Evolutionary conservation across 257 asterid genomes (phyloP).

Genomic region (Primulina tabacum): DNA sequence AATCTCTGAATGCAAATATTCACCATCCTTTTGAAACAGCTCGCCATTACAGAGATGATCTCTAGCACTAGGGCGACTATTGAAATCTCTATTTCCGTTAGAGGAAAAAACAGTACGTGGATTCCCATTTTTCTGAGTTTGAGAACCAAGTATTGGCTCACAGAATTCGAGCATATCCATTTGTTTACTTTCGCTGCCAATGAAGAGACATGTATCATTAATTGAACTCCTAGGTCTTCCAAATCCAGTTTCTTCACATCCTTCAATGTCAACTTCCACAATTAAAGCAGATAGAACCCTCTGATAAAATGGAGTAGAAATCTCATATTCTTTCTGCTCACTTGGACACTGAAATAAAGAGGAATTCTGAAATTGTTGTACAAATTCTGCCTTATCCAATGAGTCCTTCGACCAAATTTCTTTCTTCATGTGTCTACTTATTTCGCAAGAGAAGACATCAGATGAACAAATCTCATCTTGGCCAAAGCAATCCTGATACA

Average conservation of each 20-base stretch:
- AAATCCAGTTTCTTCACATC: slow-evolving; percentile 67
- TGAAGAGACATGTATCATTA: slow-evolving; percentile 37
- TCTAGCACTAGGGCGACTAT: slow-evolving; percentile 31
- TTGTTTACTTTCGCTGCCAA: slow-evolving; percentile 44
- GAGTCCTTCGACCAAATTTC: slow-evolving; percentile 39
- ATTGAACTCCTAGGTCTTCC: slow-evolving; percentile 45
- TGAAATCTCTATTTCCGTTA: slow-evolving; percentile 44
- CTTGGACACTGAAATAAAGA: slow-evolving; percentile 41
- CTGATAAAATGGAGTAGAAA: slow-evolving; percentile 69
- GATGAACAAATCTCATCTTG: slow-evolving; percentile 43
- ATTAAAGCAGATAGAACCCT: slow-evolving; percentile 90
- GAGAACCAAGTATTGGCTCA: slow-evolving; percentile 53
- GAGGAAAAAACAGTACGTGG: slow-evolving; percentile 43
- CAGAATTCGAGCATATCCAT: slow-evolving; percentile 42
- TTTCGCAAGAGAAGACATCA: slow-evolving; percentile 38
- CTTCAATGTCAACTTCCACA: slow-evolving; percentile 73
- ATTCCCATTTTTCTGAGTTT: slow-evolving; percentile 51
- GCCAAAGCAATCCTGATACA: slow-evolving; percentile 48
- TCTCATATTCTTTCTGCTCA: slow-evolving; percentile 40
- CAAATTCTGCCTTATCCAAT: slow-evolving; percentile 39
- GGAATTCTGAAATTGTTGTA: slow-evolving; percentile 49
- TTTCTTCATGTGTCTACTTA: slow-evolving; percentile 38
- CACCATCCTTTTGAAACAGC: slow-evolving; percentile 44
- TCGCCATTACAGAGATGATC: slow-evolving; percentile 50
- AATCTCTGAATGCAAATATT: slow-evolving; percentile 60